A percentile compares a stretch with the other conserved stretches of the same genome.
Evolutionary conservation across 495 filamentous ascomycete species (phyloP).

Genomic region (Endocarpon pusillum): DNA sequence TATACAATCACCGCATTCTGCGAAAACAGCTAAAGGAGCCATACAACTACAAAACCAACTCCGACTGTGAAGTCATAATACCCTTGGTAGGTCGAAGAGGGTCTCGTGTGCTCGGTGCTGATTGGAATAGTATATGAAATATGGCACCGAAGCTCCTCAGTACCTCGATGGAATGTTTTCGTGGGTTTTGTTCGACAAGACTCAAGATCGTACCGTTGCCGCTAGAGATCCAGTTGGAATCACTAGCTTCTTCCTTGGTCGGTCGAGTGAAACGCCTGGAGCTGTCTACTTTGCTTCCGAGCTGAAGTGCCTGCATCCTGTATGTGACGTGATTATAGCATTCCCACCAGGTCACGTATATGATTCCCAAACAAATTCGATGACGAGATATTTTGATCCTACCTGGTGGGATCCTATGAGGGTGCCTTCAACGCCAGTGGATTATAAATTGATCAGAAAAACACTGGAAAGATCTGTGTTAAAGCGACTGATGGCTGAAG

Average conservation of each 20-base stretch:
- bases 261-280: conserved; percentile 63
- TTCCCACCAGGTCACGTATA: conserved; percentile 95
- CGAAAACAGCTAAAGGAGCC: conserved; percentile 64
- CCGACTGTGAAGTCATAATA: conserved; percentile 95
- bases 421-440: conserved; percentile 60
- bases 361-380: conserved; percentile 70
- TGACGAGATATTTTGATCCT: conserved; percentile 78
- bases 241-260: conserved; percentile 91
- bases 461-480: conserved; percentile 81
- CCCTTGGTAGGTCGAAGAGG: conserved; percentile 52
- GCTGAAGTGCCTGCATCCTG: conserved; percentile 79
- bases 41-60: conserved; percentile 93
- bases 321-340: conserved; percentile 84
- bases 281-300: conserved; percentile 93
- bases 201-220: conserved; percentile 73
- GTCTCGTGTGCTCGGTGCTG: conserved; percentile 10
- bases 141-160: conserved; percentile 86
- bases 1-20: conserved; percentile 94
- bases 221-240: conserved; percentile 94
- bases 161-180: conserved; percentile 99
- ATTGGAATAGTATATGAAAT: conserved; percentile 60
- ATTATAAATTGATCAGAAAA: conserved; percentile 63
- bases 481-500: conserved; percentile 96
- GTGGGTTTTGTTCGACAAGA: conserved; percentile 92
- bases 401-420: conserved; percentile 77